These are phyloP conservation scores for Skeletonema grethae DNA, from an alignment of 108 stramenopile genomes.

Conservation along the genomic window DNA sequence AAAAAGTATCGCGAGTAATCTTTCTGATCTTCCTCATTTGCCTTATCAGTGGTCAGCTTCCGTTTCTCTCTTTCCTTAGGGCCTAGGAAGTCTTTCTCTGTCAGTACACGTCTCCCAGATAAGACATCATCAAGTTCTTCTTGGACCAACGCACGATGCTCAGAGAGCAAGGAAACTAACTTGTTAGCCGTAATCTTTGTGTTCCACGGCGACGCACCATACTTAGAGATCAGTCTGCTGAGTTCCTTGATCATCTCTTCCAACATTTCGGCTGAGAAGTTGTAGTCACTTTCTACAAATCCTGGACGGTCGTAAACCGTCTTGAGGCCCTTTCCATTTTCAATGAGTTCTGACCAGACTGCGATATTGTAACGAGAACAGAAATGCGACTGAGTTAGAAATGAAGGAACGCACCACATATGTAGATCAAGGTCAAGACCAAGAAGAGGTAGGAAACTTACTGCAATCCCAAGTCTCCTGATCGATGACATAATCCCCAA, in stretches of 20 bases:
- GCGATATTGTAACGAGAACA: not conserved
- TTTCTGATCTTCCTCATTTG: not conserved
- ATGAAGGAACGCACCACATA: not conserved
- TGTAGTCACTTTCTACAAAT: not conserved
- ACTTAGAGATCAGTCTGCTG: conserved; percentile 33
- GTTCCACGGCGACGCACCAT: conserved; percentile 27
- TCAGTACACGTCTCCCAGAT: conserved; percentile 17
- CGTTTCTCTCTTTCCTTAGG: conserved; percentile 2
- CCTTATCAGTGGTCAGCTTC: not conserved
- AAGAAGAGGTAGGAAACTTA: not conserved
- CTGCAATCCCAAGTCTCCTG: conserved; percentile 41
- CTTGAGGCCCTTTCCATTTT: conserved; percentile 27
- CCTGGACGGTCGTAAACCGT: conserved; percentile 13
- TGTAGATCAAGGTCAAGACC: not conserved
- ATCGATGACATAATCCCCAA: conserved; percentile 31
- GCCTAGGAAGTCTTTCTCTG: conserved; percentile 33
- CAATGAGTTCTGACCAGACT: conserved; percentile 40
- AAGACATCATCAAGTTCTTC: conserved; percentile 31
- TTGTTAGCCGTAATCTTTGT: conserved; percentile 26
- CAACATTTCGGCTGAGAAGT: conserved; percentile 17
- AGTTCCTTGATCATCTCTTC: conserved; percentile 33
- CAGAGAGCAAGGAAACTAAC: conserved; percentile 24
- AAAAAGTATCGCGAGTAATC: conserved; percentile 3
- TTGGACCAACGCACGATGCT: conserved; percentile 20
- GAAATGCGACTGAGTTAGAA: not conserved